Percentiles rank a stretch among this genome's conserved stretches.
These are phyloP conservation scores for Penicillium sp. DNA, from an alignment of 2,329 filamentous ascomycete genomes.

Conservation along the genomic window DNA sequence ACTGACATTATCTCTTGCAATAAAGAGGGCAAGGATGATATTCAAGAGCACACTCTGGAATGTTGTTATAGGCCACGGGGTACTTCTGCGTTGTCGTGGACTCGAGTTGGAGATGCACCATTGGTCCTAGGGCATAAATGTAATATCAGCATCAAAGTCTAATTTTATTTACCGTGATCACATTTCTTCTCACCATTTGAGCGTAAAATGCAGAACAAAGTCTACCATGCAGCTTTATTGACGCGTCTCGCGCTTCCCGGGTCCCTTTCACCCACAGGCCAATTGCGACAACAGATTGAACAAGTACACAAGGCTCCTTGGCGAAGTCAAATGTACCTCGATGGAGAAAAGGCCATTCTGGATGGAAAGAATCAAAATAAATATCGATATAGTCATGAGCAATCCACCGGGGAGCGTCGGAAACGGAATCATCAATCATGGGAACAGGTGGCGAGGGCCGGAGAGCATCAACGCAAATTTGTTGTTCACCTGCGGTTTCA, in stretches of 20 bases:
- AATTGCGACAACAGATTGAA: conserved; percentile 24
- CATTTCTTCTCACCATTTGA: conserved; percentile 17
- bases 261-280: conserved; percentile 22
- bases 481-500: background rate
- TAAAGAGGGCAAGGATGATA: conserved; percentile 20
- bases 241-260: conserved; percentile 10
- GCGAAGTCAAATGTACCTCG: conserved; percentile 15
- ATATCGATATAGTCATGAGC: conserved; percentile 18
- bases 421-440: background rate
- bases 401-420: conserved; percentile 6
- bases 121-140: conserved; percentile 6
- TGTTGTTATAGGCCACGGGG: conserved; percentile 23
- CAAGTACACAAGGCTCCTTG: conserved; percentile 20
- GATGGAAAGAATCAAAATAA: conserved; percentile 24
- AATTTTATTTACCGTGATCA: background rate
- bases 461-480: conserved; percentile 2
- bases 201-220: conserved; percentile 15
- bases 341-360: conserved; percentile 24
- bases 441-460: background rate
- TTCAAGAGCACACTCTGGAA: conserved; percentile 25
- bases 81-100: background rate
- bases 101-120: conserved; percentile 9
- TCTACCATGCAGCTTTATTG: conserved; percentile 18
- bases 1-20: conserved; percentile 4
- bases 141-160: background rate